A percentile compares a stretch with the other conserved stretches of the same genome.
These are phyloP conservation scores for Starmerella stellata DNA, from an alignment of 805 yeast genomes.

Conservation along the genomic window DNA sequence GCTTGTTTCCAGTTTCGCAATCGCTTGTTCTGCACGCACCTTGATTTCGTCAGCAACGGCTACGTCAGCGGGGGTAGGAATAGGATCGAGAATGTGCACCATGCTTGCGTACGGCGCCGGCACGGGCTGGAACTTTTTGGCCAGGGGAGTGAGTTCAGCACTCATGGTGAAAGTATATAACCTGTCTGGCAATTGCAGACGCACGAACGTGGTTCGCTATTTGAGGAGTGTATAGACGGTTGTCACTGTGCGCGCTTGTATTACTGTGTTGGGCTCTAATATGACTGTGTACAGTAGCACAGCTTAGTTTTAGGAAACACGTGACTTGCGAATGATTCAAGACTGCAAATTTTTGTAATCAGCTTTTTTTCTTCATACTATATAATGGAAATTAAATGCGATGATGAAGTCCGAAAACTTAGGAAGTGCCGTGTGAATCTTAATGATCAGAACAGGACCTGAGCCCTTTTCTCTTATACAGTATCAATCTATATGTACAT, in stretches of 20 bases:
- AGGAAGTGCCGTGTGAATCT: constrained; percentile 24
- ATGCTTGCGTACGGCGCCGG: constrained; percentile 7
- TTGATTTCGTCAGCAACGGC: not conserved
- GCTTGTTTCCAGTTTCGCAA: not conserved
- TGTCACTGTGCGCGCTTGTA: too few relatives aligned
- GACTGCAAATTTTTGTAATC: too few relatives aligned
- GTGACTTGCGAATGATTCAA: too few relatives aligned
- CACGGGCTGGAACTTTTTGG: constrained; percentile 9
- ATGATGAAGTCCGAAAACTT: constrained; percentile 16
- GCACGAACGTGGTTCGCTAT: too few relatives aligned
- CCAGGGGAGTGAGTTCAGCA: too few relatives aligned
- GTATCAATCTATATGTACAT: too few relatives aligned
- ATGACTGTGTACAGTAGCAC: too few relatives aligned
- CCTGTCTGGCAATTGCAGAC: too few relatives aligned
- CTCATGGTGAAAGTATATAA: too few relatives aligned
- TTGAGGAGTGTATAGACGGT: too few relatives aligned
- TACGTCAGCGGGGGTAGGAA: not conserved
- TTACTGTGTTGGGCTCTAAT: too few relatives aligned
- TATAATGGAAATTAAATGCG: constrained; percentile 9
- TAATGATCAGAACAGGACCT: constrained; percentile 20
- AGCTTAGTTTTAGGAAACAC: too few relatives aligned
- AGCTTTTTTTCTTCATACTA: constrained; percentile 9
- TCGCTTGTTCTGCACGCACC: not conserved
- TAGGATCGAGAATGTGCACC: not conserved
- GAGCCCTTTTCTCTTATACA: constrained; percentile 10